A percentile compares a stretch with the other conserved stretches of the same genome.
Evolutionary conservation across 116 monocot species (phyloP).

Genomic region (Posidonia oceanica): DNA sequence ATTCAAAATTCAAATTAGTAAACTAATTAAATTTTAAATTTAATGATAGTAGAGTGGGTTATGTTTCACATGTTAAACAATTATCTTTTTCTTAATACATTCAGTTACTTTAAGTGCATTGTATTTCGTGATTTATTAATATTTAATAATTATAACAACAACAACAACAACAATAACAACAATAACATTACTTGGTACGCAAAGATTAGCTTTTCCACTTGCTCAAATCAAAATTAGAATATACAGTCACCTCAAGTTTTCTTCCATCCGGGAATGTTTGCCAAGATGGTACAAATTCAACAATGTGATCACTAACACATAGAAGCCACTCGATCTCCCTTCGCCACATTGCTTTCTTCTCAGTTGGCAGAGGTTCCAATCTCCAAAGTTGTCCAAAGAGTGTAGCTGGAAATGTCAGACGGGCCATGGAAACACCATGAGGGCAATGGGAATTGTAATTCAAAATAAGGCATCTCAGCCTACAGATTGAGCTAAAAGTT

Average conservation of each 20-base stretch:
- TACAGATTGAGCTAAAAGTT: background rate
- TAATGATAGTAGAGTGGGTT: too few relatives aligned
- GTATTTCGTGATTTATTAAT: too few relatives aligned
- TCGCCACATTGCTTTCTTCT: conserved; percentile 84
- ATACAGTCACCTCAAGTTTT: conserved; percentile 58
- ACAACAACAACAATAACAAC: too few relatives aligned
- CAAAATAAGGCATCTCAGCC: background rate
- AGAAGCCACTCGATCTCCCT: conserved; percentile 91
- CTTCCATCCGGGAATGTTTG: conserved; percentile 85
- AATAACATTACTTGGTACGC: too few relatives aligned
- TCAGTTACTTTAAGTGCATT: too few relatives aligned
- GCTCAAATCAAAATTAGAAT: background rate
- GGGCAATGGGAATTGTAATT: background rate
- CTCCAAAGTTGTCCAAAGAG: conserved; percentile 79
- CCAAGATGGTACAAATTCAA: conserved; percentile 67
- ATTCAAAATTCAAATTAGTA: too few relatives aligned
- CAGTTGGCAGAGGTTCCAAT: conserved; percentile 64
- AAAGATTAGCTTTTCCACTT: too few relatives aligned
- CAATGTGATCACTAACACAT: conserved; percentile 86
- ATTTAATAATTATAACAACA: too few relatives aligned
- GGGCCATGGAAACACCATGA: background rate
- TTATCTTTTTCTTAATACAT: too few relatives aligned
- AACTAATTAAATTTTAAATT: too few relatives aligned
- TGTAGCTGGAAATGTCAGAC: conserved; percentile 35
- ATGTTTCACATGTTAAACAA: too few relatives aligned